Evolutionary conservation across 106 monocot genomes (phyloP).

Genomic region (Iris macrosiphon): DNA sequence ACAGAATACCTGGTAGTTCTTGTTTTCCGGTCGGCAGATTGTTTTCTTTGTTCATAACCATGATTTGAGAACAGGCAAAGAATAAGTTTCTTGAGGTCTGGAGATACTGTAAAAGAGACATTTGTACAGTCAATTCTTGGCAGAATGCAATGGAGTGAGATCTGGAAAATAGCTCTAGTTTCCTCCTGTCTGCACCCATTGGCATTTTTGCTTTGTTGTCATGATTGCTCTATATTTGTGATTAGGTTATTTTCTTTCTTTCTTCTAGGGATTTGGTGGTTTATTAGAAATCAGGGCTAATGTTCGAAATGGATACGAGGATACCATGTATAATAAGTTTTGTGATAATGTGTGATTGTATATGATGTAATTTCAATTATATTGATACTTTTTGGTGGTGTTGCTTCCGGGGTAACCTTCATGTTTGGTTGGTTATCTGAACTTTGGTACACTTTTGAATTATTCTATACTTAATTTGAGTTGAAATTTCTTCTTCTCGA

Average conservation of each 20-base stretch:
- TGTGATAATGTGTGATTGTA: conserved; percentile 5
- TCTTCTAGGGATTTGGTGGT: not conserved
- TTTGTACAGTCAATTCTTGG: conserved; percentile 23
- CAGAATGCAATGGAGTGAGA: conserved; percentile 13
- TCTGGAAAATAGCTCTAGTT: conserved; percentile 4
- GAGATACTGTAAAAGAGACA: not conserved
- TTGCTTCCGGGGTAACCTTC: not conserved
- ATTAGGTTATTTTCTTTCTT: not conserved
- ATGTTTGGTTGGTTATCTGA: not conserved
- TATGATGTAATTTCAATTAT: conserved; percentile 16
- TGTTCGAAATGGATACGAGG: not conserved
- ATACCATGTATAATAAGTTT: conserved; percentile 1
- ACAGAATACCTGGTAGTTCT: not conserved
- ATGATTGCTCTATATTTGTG: not conserved
- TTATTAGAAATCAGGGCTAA: conserved; percentile 3
- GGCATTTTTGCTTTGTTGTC: not conserved
- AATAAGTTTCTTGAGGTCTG: not conserved
- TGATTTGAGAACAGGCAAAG: not conserved
- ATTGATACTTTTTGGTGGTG: conserved; percentile 8
- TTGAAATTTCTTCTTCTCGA: too few species aligned
- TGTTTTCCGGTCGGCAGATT: too few species aligned
- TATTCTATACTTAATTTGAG: too few species aligned
- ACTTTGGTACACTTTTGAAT: not conserved
- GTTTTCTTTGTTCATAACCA: not conserved
- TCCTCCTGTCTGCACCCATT: not conserved